Base-by-base conservation (phyloP, 1,139 yeast genomes). In the Entelexis paramagnoliae region DNA sequence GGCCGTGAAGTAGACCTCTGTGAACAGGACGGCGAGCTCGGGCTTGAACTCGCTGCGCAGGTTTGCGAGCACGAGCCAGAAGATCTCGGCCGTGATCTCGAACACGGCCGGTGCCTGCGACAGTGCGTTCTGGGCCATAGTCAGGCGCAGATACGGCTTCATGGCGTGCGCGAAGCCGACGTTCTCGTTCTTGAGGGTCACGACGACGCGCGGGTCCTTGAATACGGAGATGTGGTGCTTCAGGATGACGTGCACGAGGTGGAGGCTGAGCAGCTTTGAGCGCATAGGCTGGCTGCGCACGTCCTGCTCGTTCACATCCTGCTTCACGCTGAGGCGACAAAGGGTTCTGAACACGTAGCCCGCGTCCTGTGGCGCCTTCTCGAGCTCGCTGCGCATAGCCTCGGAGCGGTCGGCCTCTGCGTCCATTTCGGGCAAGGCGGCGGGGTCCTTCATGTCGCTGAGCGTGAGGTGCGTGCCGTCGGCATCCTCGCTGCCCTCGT, bases 1-100 rank as follows among this genome's bases (percentile, higher is more conserved):
- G 44, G 93, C 87, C 4, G 97, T 96, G 68, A 91, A 84, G 66
- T 91, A 93, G 47, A 91, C 87, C 64, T 91, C 97, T 51, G 83
- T 85, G 71, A 91, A 78, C 63, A 93, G 86, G 0, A 93, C 95
- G 1, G 96, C 96, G 48, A 93, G 85, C 65, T 91, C 98, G 60
- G 83, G 77, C 66, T 89, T 89, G 69, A 91, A 88, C 60, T 85
- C 93, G 7, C 84, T 77, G 63, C 98, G 78, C 61, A 93, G 72
- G 61, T 88, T 84, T 22, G 89, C 79, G 47, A 89, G 73, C 59
- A 93, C 73, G 48, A 89, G 70, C 96, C 96, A 91, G 68, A 89
- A 88, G 19, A 93, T 88, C 66, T 93, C 98, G 47, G 93, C 75
- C 1, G 95, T 81, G 20, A 91, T 78, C 63, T 91, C 97, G 67